phyloP scores from a whole-genome alignment of 179 eudicot species.

The Patellifolia procumbens region DNA sequence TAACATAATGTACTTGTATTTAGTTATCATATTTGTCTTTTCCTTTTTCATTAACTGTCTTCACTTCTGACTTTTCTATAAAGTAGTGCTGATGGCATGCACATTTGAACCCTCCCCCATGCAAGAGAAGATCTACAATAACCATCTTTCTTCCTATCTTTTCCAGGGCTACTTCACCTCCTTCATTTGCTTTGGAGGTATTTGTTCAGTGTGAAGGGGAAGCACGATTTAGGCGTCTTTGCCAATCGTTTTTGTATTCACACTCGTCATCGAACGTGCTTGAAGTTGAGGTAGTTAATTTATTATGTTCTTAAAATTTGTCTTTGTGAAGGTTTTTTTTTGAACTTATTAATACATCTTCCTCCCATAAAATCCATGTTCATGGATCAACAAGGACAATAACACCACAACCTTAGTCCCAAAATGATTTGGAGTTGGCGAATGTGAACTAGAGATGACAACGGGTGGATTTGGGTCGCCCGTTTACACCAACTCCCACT shows the following conservation, averaged over 20 bases:
- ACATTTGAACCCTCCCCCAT: not conserved
- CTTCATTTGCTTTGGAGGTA: slow-evolving; percentile 99
- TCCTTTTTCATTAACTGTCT: not conserved
- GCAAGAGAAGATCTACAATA: not conserved
- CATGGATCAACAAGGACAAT: too few species aligned
- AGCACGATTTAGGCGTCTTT: slow-evolving; percentile 87
- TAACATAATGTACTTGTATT: too few species aligned
- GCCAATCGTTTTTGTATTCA: slow-evolving; percentile 93
- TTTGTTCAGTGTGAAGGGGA: slow-evolving; percentile 98
- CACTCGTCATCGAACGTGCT: slow-evolving; percentile 93
- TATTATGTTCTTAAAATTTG: not conserved
- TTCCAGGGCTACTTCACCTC: slow-evolving; percentile 93
- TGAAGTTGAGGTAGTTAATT: slow-evolving; percentile 83
- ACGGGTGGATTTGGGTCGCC: too few species aligned
- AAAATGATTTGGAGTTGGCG: too few species aligned
- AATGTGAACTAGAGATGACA: too few species aligned
- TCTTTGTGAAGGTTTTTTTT: not conserved
- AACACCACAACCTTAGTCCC: too few species aligned
- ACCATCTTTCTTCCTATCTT: not conserved
- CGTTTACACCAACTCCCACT: too few species aligned
- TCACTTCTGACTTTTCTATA: not conserved
- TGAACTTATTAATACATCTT: not conserved
- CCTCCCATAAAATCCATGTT: not conserved
- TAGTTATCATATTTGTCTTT: not conserved
- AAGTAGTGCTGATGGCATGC: not conserved